Percentiles rank a stretch among this genome's conserved stretches.
These are phyloP conservation scores for Colletotrichum melonis DNA, from an alignment of 2,329 filamentous ascomycete genomes.

Conservation along the genomic window DNA sequence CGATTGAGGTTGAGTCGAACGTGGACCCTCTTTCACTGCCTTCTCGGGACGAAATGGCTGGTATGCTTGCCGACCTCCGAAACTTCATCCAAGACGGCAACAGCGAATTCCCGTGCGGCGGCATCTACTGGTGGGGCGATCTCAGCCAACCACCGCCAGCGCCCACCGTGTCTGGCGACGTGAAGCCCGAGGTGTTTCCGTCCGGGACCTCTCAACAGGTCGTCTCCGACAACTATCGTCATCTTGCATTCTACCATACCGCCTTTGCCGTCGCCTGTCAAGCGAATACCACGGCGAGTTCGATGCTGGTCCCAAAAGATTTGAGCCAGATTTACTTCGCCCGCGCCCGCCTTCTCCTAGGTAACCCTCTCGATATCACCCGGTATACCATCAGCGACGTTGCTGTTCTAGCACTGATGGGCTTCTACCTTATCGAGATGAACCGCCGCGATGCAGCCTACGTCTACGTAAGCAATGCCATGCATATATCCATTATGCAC, in stretches of 20 bases:
- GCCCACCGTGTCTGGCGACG: slow-evolving; percentile 42
- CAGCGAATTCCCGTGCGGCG: slow-evolving; percentile 55
- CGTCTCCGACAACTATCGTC: slow-evolving; percentile 44
- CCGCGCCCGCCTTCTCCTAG: slow-evolving; percentile 54
- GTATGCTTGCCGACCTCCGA: slow-evolving; percentile 53
- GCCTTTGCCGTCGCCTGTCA: slow-evolving; percentile 55
- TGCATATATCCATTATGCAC: slow-evolving; percentile 60
- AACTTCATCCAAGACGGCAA: slow-evolving; percentile 58
- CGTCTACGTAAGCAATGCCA: slow-evolving; percentile 58
- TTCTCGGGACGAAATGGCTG: slow-evolving; percentile 47
- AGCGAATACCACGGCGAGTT: slow-evolving; percentile 43
- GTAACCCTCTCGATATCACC: slow-evolving; percentile 59
- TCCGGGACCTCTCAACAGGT: slow-evolving; percentile 38
- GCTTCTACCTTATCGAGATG: slow-evolving; percentile 60
- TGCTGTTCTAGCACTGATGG: slow-evolving; percentile 57
- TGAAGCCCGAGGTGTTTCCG: slow-evolving; percentile 36
- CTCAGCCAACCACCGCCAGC: slow-evolving; percentile 39
- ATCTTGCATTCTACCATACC: slow-evolving; percentile 57
- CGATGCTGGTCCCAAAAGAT: slow-evolving; percentile 43
- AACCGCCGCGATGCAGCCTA: slow-evolving; percentile 61
- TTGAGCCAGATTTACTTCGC: slow-evolving; percentile 58
- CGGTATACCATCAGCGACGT: slow-evolving; percentile 56
- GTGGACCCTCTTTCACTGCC: slow-evolving; percentile 55
- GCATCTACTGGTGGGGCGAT: slow-evolving; percentile 61
- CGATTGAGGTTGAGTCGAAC: slow-evolving; percentile 47